A percentile compares a stretch with the other conserved stretches of the same genome.
Conservation (phyloP, 257 asterid genomes). For the Phtheirospermum japonicum region DNA sequence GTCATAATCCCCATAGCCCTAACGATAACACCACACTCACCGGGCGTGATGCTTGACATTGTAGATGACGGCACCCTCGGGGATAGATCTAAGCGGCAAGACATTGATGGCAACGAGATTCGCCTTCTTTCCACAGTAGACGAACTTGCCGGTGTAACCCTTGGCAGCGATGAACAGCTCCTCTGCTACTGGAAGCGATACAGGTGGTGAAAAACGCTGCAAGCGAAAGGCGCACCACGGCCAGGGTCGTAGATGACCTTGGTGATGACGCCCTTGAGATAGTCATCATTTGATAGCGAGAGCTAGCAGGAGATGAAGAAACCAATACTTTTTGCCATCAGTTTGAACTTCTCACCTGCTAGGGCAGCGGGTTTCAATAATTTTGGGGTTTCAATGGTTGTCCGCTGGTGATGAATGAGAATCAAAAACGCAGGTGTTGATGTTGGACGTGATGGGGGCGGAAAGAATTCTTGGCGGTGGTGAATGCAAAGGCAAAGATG, state of each 20-base stretch:
- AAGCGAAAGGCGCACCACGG: conserved; percentile 52
- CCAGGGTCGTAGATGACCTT: conserved; percentile 61
- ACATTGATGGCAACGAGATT: conserved; percentile 49
- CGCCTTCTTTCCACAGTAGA: conserved; percentile 57
- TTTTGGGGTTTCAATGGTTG: too few relatives aligned
- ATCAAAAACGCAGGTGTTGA: too few relatives aligned
- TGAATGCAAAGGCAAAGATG: too few relatives aligned
- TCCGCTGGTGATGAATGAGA: too few relatives aligned
- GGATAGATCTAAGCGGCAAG: conserved; percentile 47
- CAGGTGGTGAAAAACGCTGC: conserved; percentile 58
- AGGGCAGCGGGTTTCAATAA: too few relatives aligned
- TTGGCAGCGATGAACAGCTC: conserved; percentile 60
- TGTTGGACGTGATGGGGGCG: too few relatives aligned
- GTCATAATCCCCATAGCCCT: conserved; percentile 61
- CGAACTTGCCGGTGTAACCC: conserved; percentile 55
- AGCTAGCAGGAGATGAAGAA: too few relatives aligned
- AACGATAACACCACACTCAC: conserved; percentile 52
- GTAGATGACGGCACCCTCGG: conserved; percentile 54
- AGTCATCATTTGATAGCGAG: too few relatives aligned
- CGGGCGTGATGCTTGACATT: conserved; percentile 55
- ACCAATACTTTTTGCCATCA: too few relatives aligned
- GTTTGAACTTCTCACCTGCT: too few relatives aligned
- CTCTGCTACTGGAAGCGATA: conserved; percentile 58
- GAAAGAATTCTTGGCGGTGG: too few relatives aligned
- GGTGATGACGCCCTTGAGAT: conserved; percentile 51